phyloP scores from a whole-genome alignment of 306 rosid species.

The Canavalia ensiformis region DNA sequence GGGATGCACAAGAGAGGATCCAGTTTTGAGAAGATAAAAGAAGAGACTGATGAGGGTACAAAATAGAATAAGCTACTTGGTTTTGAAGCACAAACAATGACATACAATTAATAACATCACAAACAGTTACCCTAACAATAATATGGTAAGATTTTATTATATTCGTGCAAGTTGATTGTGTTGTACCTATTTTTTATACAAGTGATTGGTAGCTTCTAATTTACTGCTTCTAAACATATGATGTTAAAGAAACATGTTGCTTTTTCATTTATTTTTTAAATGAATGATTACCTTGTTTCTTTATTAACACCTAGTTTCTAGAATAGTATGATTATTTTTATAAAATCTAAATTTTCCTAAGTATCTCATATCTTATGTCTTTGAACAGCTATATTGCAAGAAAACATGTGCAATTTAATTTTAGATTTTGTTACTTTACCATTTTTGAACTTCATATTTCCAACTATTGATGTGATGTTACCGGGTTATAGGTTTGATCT shows the following conservation, averaged over 20 bases:
- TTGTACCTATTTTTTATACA: conserved; percentile 31
- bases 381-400: neutral
- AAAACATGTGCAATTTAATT: neutral
- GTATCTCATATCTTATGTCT: neutral
- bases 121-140: neutral
- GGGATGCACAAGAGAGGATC: no score
- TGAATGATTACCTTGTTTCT: conserved; percentile 3
- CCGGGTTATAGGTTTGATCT: conserved; percentile 26
- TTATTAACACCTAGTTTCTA: conserved; percentile 20
- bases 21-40: no score
- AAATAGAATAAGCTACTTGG: no score
- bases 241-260: conserved; percentile 1
- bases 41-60: no score
- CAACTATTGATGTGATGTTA: neutral
- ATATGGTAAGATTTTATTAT: conserved; percentile 64
- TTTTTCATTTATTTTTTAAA: neutral
- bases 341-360: conserved; percentile 23
- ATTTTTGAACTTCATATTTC: neutral
- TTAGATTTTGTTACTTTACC: neutral
- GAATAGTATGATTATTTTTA: conserved; percentile 9
- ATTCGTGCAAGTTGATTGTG: conserved; percentile 40
- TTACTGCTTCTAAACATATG: conserved; percentile 18
- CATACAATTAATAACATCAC: no score
- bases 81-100: no score
- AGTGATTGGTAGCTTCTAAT: conserved; percentile 1